phyloP scores from a whole-genome alignment of 768 basidiomycete genomes.

The Gloeophyllum trabeum region DNA sequence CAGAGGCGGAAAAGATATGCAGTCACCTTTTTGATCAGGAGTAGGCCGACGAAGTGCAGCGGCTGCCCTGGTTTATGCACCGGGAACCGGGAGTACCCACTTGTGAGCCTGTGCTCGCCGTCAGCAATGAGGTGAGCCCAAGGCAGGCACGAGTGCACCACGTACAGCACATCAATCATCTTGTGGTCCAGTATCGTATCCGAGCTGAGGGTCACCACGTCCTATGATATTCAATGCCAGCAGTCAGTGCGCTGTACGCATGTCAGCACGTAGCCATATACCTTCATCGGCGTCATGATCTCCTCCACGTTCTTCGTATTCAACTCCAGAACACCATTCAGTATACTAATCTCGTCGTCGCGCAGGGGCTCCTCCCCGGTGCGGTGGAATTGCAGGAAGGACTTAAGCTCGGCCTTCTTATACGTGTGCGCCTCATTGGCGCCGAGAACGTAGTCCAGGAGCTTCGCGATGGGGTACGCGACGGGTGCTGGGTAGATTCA shows the following conservation, averaged over 20 bases:
- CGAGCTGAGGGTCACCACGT: constrained; percentile 69
- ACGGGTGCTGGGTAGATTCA: constrained; percentile 27
- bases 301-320: constrained; percentile 54
- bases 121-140: neutral
- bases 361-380: constrained; percentile 67
- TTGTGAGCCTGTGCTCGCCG: constrained; percentile 34
- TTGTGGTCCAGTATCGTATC: constrained; percentile 74
- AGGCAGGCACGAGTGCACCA: constrained; percentile 6
- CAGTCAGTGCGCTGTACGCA: neutral
- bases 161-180: constrained; percentile 66
- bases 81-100: constrained; percentile 89
- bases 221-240: constrained; percentile 27
- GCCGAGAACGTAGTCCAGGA: constrained; percentile 79
- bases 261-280: constrained; percentile 8
- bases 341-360: constrained; percentile 73
- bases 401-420: constrained; percentile 65
- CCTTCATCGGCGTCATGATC: constrained; percentile 49
- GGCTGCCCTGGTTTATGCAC: constrained; percentile 67
- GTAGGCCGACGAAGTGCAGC: constrained; percentile 65
- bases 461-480: constrained; percentile 47
- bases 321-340: constrained; percentile 72
- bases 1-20: no score
- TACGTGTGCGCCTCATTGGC: constrained; percentile 61
- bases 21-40: constrained; percentile 80
- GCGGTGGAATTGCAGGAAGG: constrained; percentile 68